These are phyloP conservation scores for Sequoia sempervirens DNA, from an alignment of 75 land plant genomes.

Conservation along the genomic window DNA sequence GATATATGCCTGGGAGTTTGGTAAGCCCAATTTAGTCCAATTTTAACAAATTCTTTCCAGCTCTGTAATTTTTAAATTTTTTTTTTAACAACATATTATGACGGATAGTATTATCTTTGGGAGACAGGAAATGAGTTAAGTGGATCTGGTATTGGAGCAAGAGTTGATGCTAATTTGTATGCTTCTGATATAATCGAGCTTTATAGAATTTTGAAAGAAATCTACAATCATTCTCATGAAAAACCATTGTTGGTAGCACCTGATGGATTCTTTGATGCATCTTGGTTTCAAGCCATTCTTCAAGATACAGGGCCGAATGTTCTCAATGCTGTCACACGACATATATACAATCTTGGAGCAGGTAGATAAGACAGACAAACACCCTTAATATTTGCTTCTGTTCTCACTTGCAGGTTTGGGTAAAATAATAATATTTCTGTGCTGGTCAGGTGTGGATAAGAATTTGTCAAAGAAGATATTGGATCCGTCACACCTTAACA, in stretches of 20 bases:
- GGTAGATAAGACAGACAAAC: slow-evolving; percentile 29
- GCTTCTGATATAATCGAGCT: slow-evolving; percentile 41
- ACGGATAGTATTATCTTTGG: not conserved
- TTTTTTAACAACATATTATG: not conserved
- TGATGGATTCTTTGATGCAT: slow-evolving; percentile 73
- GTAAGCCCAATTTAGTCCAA: slow-evolving; percentile 27
- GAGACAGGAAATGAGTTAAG: slow-evolving; percentile 62
- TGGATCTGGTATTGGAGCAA: slow-evolving; percentile 75
- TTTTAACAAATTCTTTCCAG: not conserved
- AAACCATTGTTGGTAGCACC: slow-evolving; percentile 76
- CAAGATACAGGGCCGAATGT: slow-evolving; percentile 59
- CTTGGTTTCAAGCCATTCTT: slow-evolving; percentile 62
- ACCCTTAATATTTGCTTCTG: not conserved
- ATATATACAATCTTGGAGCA: slow-evolving; percentile 89
- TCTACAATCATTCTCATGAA: slow-evolving; percentile 36
- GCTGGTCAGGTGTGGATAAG: slow-evolving; percentile 49
- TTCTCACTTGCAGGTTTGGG: not conserved
- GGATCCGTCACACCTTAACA: slow-evolving; percentile 41
- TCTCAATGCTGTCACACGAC: slow-evolving; percentile 66
- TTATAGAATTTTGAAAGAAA: slow-evolving; percentile 24
- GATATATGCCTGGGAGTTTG: slow-evolving; percentile 90
- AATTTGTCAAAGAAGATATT: slow-evolving; percentile 54
- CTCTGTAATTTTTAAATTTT: not conserved
- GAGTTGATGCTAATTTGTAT: slow-evolving; percentile 46
- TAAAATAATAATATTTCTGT: slow-evolving; percentile 8